Evolutionary conservation across 2,329 filamentous ascomycete genomes (phyloP), one percentile per base, ranked within the genome.

Genomic region (Bipolaris cookei): DNA sequence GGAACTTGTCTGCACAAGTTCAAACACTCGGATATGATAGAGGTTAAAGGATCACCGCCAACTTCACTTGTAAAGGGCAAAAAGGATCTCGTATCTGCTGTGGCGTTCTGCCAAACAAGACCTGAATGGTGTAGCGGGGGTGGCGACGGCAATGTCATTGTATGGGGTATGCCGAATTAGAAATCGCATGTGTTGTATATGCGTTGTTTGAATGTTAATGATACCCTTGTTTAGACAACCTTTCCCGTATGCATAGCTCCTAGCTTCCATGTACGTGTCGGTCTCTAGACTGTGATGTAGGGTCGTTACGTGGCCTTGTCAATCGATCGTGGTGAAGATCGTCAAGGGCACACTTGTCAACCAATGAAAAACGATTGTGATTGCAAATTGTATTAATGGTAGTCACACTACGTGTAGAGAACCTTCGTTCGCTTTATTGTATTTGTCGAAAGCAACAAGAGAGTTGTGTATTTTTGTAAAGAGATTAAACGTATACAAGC

Each of bases 1-100:
- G 93, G 91, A 1, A 84, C 87, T 52, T 73, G 90, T 48, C 81
- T 86, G 56, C 86, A 89, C 30, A 86, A 81, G 63, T 77, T 97
- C 5, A 77, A 73, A 34, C 81, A 83, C 57, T 72, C 70, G 3
- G 65, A 71, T 43, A 68, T 70, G 65, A 69, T 65, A n/a, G 71
- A 70, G 32, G 54, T 68, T 8, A 58, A 57, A 38, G 67, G 60
- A 16, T 64, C 58, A 21, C 57, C 25, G 42, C 16, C 45, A 79
- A 86, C 35, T 0, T 43, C 25, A 60, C 56, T 78, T 10, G 30
- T 43, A 11, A 52, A 51, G 13, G 54, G 67, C 28, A 80, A 80
- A 64, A 80, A 75, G 56, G 76, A 81, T 43, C 76, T 83, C 7
- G 81, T 82, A 2, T 77, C 77, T 62, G 79, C 80, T 30, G 79